A percentile compares a stretch with the other conserved stretches of the same genome.
phyloP scores from a whole-genome alignment of 73 alveolate genomes.

The Effrenium voratum region DNA sequence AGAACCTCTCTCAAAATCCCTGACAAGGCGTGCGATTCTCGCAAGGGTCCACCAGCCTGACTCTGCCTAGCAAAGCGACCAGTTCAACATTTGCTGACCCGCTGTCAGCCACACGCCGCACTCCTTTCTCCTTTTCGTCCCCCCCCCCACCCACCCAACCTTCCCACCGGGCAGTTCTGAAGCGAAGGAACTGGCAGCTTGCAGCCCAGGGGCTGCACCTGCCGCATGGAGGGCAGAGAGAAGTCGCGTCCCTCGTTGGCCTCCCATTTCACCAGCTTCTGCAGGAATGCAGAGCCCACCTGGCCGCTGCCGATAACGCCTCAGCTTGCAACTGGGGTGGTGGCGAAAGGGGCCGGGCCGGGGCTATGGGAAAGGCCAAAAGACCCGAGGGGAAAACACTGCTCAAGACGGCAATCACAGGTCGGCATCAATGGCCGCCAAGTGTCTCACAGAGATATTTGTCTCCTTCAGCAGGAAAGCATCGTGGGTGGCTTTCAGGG shows the following conservation, averaged over 20 bases:
- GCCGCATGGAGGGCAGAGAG: conserved; percentile 54
- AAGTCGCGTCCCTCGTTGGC: conserved; percentile 52
- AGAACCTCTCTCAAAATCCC: no score
- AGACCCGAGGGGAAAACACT: background rate
- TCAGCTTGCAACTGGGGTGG: background rate
- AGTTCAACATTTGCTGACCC: no score
- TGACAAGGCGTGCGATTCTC: no score
- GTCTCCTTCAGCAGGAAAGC: conserved; percentile 58
- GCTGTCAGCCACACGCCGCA: no score
- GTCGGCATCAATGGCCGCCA: background rate
- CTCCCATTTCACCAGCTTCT: conserved; percentile 47
- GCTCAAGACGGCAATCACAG: background rate
- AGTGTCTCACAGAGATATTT: conserved; percentile 22
- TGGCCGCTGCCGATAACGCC: conserved; percentile 48
- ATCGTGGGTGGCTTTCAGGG: conserved; percentile 60
- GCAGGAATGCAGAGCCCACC: conserved; percentile 59
- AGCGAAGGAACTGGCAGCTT: background rate
- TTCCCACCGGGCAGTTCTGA: no score
- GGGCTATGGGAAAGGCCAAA: background rate
- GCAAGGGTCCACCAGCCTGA: no score
- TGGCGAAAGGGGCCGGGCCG: background rate
- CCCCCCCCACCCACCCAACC: no score
- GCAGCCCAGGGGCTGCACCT: conserved; percentile 18
- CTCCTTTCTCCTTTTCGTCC: no score
- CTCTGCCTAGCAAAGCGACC: no score